A percentile compares a stretch with the other conserved stretches of the same genome.
Conservation (phyloP, 2,329 filamentous ascomycete genomes). For the Alternaria burnsii region DNA sequence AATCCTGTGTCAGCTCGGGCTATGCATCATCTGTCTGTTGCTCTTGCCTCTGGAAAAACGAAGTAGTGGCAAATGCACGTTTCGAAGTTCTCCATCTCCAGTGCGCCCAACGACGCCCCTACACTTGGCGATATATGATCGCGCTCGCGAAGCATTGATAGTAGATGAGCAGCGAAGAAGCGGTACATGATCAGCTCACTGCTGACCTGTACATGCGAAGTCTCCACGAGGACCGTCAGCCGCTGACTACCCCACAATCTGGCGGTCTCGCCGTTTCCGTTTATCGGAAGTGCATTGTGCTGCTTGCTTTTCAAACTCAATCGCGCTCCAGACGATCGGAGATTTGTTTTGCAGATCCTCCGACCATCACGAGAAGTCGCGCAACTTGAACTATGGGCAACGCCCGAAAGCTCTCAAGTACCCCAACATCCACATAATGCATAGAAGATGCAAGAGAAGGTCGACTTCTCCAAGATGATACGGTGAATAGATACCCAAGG, state of each 20-base stretch:
- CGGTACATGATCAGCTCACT: constrained; percentile 13
- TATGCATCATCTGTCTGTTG: not conserved
- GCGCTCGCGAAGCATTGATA: not conserved
- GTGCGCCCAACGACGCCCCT: not conserved
- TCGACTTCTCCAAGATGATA: constrained; percentile 2
- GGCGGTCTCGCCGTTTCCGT: constrained; percentile 26
- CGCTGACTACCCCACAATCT: constrained; percentile 30
- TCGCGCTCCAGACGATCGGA: constrained; percentile 14
- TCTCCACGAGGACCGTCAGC: constrained; percentile 22
- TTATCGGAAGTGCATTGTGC: constrained; percentile 15
- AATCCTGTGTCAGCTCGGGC: not conserved
- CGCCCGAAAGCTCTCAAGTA: not conserved
- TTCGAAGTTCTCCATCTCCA: not conserved
- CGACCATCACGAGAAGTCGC: constrained; percentile 1
- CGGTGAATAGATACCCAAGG: constrained; percentile 15
- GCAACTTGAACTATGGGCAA: constrained; percentile 5
- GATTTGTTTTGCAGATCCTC: constrained; percentile 14
- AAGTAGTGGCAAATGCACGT: not conserved
- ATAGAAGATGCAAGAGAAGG: constrained; percentile 5
- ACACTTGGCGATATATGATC: not conserved
- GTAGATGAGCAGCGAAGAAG: constrained; percentile 7
- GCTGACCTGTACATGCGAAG: constrained; percentile 19
- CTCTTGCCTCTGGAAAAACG: not conserved
- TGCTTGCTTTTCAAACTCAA: constrained; percentile 19
- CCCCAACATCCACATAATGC: constrained; percentile 10